These are phyloP conservation scores for Hortaea werneckii DNA, from an alignment of 2,329 filamentous ascomycete genomes.

Conservation along the genomic window DNA sequence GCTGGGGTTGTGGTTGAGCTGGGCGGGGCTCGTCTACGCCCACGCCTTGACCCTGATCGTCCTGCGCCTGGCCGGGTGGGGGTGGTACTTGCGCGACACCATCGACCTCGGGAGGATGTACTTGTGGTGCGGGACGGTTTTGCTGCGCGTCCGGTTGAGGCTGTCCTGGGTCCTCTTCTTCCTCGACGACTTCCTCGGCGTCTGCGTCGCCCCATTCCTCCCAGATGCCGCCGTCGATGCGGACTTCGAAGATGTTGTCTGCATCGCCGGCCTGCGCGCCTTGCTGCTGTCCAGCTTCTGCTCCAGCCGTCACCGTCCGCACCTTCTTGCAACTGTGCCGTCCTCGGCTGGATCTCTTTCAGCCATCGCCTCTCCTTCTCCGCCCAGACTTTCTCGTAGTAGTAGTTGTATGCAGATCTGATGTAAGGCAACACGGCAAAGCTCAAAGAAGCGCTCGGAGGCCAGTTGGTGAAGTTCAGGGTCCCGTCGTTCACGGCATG, in stretches of 20 bases:
- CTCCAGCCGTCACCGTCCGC: constrained; percentile 9
- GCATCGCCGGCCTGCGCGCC: constrained; percentile 12
- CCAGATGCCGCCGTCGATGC: constrained; percentile 31
- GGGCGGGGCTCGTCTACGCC: background rate
- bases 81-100: constrained; percentile 1
- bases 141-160: constrained; percentile 5
- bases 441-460: constrained; percentile 55
- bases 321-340: constrained; percentile 19
- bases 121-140: constrained; percentile 1
- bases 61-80: constrained; percentile 7
- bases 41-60: constrained; percentile 2
- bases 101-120: constrained; percentile 19
- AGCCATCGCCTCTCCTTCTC: constrained; percentile 51
- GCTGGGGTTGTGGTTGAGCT: background rate
- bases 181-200: constrained; percentile 12
- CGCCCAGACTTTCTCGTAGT: constrained; percentile 51
- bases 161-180: constrained; percentile 13
- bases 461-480: constrained; percentile 50
- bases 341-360: constrained; percentile 50
- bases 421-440: constrained; percentile 58
- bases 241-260: constrained; percentile 25
- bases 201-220: constrained; percentile 29
- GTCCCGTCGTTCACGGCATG: constrained; percentile 29
- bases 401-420: constrained; percentile 51
- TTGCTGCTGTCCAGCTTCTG: constrained; percentile 5